Evolutionary conservation across 371 early-diverging fungal species (phyloP).

Genomic region (Apophysomyces ossiformis): DNA sequence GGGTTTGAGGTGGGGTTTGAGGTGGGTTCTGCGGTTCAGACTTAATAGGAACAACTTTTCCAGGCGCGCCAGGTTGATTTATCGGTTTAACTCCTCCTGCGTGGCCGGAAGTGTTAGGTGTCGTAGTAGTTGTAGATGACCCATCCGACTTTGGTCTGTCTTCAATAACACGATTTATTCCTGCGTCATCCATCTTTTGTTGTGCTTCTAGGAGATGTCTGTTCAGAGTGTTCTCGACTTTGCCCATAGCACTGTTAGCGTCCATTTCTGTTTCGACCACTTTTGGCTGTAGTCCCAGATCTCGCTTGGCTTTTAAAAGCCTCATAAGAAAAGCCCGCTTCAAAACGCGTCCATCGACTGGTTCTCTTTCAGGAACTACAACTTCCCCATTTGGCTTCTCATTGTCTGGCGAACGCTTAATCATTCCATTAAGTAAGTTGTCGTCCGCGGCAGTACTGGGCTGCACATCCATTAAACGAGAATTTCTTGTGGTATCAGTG

Average conservation of each 20-base stretch:
- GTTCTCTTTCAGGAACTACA: slow-evolving; percentile 3
- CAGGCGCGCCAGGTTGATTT: too few relatives aligned
- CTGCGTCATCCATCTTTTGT: too few relatives aligned
- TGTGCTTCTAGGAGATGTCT: too few relatives aligned
- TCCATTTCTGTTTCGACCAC: not conserved
- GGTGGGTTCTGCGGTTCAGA: too few relatives aligned
- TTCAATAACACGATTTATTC: too few relatives aligned
- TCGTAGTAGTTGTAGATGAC: too few relatives aligned
- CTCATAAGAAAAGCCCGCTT: slow-evolving; percentile 2
- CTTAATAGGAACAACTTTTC: too few relatives aligned
- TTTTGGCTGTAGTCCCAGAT: not conserved
- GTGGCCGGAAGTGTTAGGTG: too few relatives aligned
- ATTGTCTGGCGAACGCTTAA: not conserved
- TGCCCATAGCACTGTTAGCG: not conserved
- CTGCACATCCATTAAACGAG: not conserved
- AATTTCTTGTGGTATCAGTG: not conserved
- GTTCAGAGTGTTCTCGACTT: not conserved
- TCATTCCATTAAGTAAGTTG: not conserved
- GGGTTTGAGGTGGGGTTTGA: too few relatives aligned
- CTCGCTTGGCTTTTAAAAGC: not conserved
- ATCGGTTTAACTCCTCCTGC: too few relatives aligned
- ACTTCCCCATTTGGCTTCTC: not conserved
- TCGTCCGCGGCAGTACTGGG: not conserved
- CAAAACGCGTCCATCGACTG: not conserved
- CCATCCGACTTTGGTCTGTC: too few relatives aligned